Base-by-base conservation (phyloP, 2,329 filamentous ascomycete genomes). In the Aspergillus tamarii region DNA sequence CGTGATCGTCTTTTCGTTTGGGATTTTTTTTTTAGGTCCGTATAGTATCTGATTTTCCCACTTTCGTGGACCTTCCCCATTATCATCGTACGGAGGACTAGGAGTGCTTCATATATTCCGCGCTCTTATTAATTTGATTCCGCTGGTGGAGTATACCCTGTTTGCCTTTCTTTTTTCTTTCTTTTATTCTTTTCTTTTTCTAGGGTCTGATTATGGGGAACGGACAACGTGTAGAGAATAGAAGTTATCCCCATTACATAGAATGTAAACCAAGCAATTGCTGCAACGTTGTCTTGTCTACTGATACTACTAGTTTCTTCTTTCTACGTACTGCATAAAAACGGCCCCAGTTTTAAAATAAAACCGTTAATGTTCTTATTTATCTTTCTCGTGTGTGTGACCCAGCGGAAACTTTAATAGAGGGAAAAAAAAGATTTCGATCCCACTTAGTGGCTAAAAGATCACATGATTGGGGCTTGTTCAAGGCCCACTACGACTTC, bases 401-500 rank as follows among this genome's bases (percentile, higher is more conserved):
- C 26, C 50, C 19, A 34, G 19, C 14, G 9, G 16, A 34, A 53
- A 53, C 26, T 21, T 53, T 21, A 53, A 52, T 11, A 34, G 11
- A 34, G n/a, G n/a, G 12, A 52, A 52, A 32, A 10, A 50, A 53
- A 34, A 32, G 23, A 53, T 53, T 53, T 16, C 14, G 50, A 32
- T 53, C 23, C 30, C 28, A 53, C 26, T 11, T 50, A 55, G 53
- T 63, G 62, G 62, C 58, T 64, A 54, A 30, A 53, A 23, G 41
- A 60, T 62, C 59, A 62, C 59, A 59, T 63, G 56, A 63, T 57
- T 62, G 56, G 41, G 60, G 55, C 60, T 62, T 59, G 60, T 59
- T 62, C 52, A 39, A 46, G 61, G 57, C 61, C 61, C 61, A 60
- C 63, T 60, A 45, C 53, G 30, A 6, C 46, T 54, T 54, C 32